These are phyloP conservation scores for Ceratocystis alfenasii DNA, from an alignment of 2,329 filamentous ascomycete species.

Conservation along the genomic window DNA sequence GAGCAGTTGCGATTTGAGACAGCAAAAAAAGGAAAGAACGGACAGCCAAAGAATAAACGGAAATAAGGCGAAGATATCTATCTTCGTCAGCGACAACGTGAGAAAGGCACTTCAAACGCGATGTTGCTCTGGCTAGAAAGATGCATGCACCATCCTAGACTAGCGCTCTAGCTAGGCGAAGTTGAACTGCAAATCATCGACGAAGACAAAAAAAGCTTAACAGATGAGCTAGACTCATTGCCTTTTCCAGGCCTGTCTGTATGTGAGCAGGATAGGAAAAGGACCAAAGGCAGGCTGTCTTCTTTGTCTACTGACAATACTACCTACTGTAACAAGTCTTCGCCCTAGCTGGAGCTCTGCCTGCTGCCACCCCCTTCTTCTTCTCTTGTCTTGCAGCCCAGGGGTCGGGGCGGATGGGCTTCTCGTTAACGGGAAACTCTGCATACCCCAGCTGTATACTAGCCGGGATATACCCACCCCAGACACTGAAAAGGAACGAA, in stretches of 20 bases:
- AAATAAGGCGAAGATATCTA: too few relatives aligned
- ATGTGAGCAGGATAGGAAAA: too few relatives aligned
- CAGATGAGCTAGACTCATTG: background rate
- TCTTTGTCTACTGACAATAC: too few relatives aligned
- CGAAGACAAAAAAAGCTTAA: background rate
- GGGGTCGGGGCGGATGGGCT: background rate
- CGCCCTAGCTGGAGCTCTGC: background rate
- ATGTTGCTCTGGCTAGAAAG: too few relatives aligned
- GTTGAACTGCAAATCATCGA: background rate
- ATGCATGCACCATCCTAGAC: too few relatives aligned
- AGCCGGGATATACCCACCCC: constrained; percentile 9
- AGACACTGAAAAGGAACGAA: background rate
- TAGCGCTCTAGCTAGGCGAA: background rate
- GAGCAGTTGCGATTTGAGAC: background rate
- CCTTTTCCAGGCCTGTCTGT: background rate
- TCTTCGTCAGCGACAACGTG: too few relatives aligned
- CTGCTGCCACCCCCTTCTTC: background rate
- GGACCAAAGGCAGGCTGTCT: too few relatives aligned
- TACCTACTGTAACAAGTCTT: background rate
- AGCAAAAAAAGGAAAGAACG: too few relatives aligned
- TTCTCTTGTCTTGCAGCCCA: background rate
- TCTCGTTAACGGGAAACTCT: background rate
- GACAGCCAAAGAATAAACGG: too few relatives aligned
- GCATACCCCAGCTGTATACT: constrained; percentile 1
- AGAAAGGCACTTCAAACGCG: too few relatives aligned